phyloP scores from a whole-genome alignment of 805 yeast species.

The Yarrowia bubula region DNA sequence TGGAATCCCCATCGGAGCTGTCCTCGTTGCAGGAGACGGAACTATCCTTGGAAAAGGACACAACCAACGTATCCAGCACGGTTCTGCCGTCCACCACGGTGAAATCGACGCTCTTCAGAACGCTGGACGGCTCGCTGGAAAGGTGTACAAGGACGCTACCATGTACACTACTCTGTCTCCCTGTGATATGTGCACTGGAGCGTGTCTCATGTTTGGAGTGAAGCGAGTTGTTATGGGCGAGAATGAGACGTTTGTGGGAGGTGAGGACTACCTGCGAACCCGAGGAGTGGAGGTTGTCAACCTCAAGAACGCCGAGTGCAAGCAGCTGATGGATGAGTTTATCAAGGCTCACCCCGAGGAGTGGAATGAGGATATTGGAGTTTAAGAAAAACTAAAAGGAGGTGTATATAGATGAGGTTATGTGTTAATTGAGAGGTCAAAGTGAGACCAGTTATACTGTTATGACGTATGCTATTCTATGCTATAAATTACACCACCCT shows the following conservation, averaged over 20 bases:
- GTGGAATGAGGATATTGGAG: constrained; percentile 45
- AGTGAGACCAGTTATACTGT: not conserved
- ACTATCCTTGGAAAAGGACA: constrained; percentile 84
- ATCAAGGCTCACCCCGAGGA: constrained; percentile 55
- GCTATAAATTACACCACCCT: not conserved
- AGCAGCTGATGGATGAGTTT: constrained; percentile 70
- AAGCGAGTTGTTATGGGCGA: constrained; percentile 88
- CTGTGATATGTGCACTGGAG: constrained; percentile 94
- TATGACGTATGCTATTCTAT: not conserved
- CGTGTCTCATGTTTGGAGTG: constrained; percentile 83
- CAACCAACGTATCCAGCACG: constrained; percentile 82
- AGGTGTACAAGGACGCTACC: constrained; percentile 77
- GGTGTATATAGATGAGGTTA: not conserved
- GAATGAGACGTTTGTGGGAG: constrained; percentile 77
- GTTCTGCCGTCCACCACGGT: constrained; percentile 83
- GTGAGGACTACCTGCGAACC: constrained; percentile 65
- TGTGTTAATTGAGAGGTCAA: not conserved
- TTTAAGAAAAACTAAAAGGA: not conserved
- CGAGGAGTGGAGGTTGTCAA: constrained; percentile 56
- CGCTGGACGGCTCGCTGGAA: constrained; percentile 84
- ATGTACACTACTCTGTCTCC: constrained; percentile 92
- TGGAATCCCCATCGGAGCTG: constrained; percentile 90
- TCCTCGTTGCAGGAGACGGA: constrained; percentile 71
- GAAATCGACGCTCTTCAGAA: constrained; percentile 86
- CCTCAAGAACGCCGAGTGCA: constrained; percentile 39